phyloP scores from a whole-genome alignment of 495 filamentous ascomycete species.

The Trichoderma virens region DNA sequence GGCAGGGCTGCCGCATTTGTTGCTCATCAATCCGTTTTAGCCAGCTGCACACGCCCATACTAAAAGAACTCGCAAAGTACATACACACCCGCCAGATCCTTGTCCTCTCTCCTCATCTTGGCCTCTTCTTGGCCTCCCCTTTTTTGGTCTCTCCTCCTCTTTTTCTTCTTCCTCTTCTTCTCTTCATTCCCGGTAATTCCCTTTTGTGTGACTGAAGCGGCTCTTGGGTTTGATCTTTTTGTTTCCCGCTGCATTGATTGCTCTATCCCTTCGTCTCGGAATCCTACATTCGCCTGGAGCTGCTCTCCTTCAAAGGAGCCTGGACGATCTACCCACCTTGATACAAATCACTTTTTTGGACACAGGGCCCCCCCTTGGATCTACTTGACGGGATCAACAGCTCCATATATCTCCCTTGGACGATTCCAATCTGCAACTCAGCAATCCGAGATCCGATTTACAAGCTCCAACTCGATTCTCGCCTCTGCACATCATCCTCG shows the following conservation, averaged over 20 bases:
- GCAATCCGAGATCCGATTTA: no score
- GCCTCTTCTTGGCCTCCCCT: not conserved
- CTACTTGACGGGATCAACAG: no score
- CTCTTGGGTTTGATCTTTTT: no score
- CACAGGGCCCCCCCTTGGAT: not conserved
- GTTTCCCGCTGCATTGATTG: not conserved
- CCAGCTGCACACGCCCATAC: no score
- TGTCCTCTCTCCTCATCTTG: not conserved
- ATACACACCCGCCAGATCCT: no score
- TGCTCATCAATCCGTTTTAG: no score
- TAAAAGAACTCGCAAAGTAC: no score
- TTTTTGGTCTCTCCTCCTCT: not conserved
- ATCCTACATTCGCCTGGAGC: slow-evolving; percentile 3
- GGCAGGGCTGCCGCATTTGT: no score
- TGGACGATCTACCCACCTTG: not conserved
- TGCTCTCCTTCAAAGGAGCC: not conserved
- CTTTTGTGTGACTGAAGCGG: no score
- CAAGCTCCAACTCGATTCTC: no score
- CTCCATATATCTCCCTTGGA: not conserved
- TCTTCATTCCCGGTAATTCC: no score
- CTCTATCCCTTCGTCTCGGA: not conserved
- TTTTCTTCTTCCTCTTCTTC: not conserved
- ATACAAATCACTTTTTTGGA: not conserved
- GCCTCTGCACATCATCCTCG: not conserved
- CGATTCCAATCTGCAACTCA: no score